Evolutionary conservation across 1,284 basidiomycete species (phyloP), one percentile per base, ranked within the genome.

Genomic region (Gomphus bonarii): DNA sequence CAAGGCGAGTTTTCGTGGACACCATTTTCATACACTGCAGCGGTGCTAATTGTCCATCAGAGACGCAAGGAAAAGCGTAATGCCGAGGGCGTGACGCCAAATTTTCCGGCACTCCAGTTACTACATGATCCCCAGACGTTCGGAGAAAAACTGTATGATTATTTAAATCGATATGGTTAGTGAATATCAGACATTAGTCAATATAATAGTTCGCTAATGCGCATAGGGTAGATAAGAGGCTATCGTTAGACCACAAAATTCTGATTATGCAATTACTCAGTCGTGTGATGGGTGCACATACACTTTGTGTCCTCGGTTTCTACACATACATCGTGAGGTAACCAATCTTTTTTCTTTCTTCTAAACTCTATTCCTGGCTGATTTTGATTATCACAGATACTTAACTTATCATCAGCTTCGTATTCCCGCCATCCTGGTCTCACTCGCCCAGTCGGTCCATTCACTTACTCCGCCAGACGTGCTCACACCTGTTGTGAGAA

Each of bases 41-140:
- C 44, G 22, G 40, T 61, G 58, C 36, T 7, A 43, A 43, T 8
- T 22, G 18, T 33, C 31, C 16, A 50, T 28, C 59, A 91, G 82
- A 89, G 88, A 79, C 67, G 72, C 2, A 79, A 78, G 64, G 67
- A 77, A 58, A 74, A 75, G 58, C 51, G 40, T 31, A 75, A 75
- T 54, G 68, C 75, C 12, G 73, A 75, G 0, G 61, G 70, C 0
- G 64, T 70, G 0, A 74, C 74, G 1, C 74, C 85, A 31, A 98
- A 98, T 70, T 97, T 98, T 68, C 88, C 95, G 1, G 95, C 95
- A 6, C 73, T 99, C 25, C 91, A 98, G 66, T 81, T 99, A 11
- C 78, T 99, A 55, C 84, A 97, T 66, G 97, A 99, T 68, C 93
- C 97, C 0, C 95, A 99, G 70, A 89, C 88, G 0, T 98, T 99